These are phyloP conservation scores for Paecilomyces sp. DNA, from an alignment of 2,329 filamentous ascomycete genomes.

Conservation along the genomic window DNA sequence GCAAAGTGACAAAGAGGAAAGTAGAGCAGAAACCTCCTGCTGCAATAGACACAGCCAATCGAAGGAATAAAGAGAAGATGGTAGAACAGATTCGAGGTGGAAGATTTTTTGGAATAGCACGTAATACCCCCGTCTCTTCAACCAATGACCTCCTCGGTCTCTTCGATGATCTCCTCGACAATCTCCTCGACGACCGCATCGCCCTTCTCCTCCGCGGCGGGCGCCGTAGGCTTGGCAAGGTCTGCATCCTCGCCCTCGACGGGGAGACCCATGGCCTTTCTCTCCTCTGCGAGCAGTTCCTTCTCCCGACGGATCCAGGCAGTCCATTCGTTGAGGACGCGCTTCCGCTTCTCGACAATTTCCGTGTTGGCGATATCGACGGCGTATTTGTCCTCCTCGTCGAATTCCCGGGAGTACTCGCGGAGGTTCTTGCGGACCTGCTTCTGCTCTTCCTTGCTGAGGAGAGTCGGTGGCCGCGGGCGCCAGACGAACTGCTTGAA, in stretches of 20 bases:
- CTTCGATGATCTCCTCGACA: slow-evolving; percentile 71
- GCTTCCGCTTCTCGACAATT: slow-evolving; percentile 79
- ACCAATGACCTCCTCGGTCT: slow-evolving; percentile 71
- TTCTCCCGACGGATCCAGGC: slow-evolving; percentile 72
- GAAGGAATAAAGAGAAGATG: slow-evolving; percentile 22
- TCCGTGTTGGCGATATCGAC: slow-evolving; percentile 90
- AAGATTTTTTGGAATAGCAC: background rate
- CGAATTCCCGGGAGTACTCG: slow-evolving; percentile 91
- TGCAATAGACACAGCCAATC: slow-evolving; percentile 19
- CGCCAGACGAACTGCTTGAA: slow-evolving; percentile 98
- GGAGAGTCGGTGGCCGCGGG: slow-evolving; percentile 80
- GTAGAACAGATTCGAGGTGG: slow-evolving; percentile 8
- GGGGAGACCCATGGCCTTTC: slow-evolving; percentile 59
- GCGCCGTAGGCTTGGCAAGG: slow-evolving; percentile 42
- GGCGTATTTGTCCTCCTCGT: slow-evolving; percentile 89
- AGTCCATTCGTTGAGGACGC: slow-evolving; percentile 80
- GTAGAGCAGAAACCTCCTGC: background rate
- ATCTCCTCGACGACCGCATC: slow-evolving; percentile 80
- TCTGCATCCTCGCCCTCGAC: slow-evolving; percentile 56
- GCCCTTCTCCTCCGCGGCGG: slow-evolving; percentile 57
- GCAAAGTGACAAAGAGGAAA: background rate
- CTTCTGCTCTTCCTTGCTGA: slow-evolving; percentile 96
- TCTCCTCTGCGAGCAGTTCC: slow-evolving; percentile 65
- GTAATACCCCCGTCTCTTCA: slow-evolving; percentile 18
- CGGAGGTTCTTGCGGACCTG: slow-evolving; percentile 95